phyloP scores from a whole-genome alignment of 2,329 filamentous ascomycete genomes.

The Sarocladium brachiariae region DNA sequence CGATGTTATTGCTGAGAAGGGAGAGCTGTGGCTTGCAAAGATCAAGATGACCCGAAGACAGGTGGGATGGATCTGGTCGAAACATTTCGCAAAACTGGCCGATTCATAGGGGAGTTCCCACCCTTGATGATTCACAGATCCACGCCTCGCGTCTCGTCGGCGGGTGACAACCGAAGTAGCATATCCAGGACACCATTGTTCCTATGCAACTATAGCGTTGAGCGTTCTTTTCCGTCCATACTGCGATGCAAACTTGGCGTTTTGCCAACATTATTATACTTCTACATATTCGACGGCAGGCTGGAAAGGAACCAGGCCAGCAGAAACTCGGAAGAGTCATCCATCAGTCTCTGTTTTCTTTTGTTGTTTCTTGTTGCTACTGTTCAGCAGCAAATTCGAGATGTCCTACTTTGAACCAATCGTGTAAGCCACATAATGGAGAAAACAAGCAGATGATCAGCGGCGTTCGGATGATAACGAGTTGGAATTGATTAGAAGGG shows the following conservation, averaged over 20 bases:
- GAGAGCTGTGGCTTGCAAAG: constrained; percentile 93
- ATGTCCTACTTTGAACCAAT: background rate
- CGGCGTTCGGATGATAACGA: background rate
- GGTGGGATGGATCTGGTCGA: constrained; percentile 98
- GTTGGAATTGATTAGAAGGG: background rate
- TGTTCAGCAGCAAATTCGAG: background rate
- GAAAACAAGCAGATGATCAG: background rate
- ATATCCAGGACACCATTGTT: background rate
- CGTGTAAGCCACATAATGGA: background rate
- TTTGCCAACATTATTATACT: background rate
- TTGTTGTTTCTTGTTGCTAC: too few species aligned
- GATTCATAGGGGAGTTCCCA: constrained; percentile 31
- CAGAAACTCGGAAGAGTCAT: too few species aligned
- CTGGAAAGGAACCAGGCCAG: too few species aligned
- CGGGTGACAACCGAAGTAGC: background rate
- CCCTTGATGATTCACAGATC: background rate
- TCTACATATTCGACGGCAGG: background rate
- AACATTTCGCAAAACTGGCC: constrained; percentile 76
- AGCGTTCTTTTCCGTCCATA: background rate
- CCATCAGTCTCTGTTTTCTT: too few species aligned
- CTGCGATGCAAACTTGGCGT: background rate
- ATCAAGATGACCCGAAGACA: constrained; percentile 82
- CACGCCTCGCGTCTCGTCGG: background rate
- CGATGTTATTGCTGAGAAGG: constrained; percentile 91
- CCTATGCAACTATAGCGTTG: background rate